Conservation (phyloP, 768 basidiomycete genomes). For the Rhodosporidiobolus sp. region DNA sequence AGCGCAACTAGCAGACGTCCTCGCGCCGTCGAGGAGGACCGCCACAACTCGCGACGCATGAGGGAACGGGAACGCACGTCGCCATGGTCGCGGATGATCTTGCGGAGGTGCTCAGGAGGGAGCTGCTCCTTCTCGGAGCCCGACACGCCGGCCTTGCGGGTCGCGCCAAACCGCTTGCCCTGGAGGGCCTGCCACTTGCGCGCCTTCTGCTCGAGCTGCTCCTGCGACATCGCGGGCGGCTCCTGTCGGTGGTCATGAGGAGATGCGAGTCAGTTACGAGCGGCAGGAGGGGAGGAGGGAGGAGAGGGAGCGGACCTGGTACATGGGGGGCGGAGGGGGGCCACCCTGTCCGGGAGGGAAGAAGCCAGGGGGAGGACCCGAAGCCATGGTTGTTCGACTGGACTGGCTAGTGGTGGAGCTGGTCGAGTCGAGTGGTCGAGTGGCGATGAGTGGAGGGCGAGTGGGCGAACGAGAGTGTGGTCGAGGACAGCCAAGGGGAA, state of each 20-base stretch:
- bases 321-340: constrained; percentile 4
- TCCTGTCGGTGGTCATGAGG: constrained; percentile 51
- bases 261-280: neutral
- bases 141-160: constrained; percentile 79
- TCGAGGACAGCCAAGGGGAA: no score
- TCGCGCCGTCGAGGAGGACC: no score
- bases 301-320: constrained; percentile 2
- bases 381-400: neutral
- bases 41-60: no score
- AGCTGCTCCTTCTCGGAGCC: constrained; percentile 78
- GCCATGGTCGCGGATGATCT: constrained; percentile 95
- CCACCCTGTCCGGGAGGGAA: constrained; percentile 1
- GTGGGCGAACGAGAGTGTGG: no score
- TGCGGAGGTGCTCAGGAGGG: constrained; percentile 94
- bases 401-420: no score
- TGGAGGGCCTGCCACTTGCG: constrained; percentile 97
- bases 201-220: constrained; percentile 82
- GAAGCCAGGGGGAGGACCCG: constrained; percentile 29
- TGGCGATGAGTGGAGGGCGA: no score
- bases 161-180: constrained; percentile 85
- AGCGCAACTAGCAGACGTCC: no score
- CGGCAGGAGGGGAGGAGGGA: neutral
- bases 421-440: no score
- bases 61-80: constrained; percentile 5
- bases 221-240: constrained; percentile 54